Evolutionary conservation across 345 rosid genomes (phyloP), one percentile per base, ranked within the genome.

Genomic region (Gossypium thurberi): DNA sequence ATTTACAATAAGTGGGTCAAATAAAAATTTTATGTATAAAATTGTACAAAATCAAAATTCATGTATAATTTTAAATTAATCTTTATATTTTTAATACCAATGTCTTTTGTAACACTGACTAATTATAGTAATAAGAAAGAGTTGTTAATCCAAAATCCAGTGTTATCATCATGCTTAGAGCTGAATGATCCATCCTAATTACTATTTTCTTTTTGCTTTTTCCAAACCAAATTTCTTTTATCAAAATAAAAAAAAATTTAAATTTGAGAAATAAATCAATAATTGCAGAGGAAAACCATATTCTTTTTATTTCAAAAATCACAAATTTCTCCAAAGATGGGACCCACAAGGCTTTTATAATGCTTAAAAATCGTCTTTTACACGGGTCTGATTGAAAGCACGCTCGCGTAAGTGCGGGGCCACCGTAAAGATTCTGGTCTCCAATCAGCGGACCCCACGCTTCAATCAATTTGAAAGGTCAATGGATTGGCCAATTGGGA

Each of bases 391-490:
- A 20, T 23, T 3, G 8, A 28, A 17, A 62, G 70, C 58, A 43
- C 42, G 11, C 50, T 55, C 43, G 3, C 13, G 6, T 20, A 28
- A 65, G 61, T 62, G 78, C 61, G 62, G 74, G 62, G 69, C 78
- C 74, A 70, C 55, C 17, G 4, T 10, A 7, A 58, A 73, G 57
- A 74, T 63, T 77, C 58, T 58, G 61, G 70, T 72, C 74, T 52
- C 20, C 37, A 20, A 21, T 10, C 17, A 8, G 26, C 12, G 74
- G 73, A 44, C 58, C 76, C 76, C 62, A 64, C 10, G 9, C 53
- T 13, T 62, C 75, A 74, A 64, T 74, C 78, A 74, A 74, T 37
- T 63, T 1, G 17, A 12, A n/a, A 37, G 52, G 78, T 52, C 85
- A 72, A 79, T 57, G 72, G 73, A 47, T 7, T n/a, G 23, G 25